Conservation (phyloP, 306 rosid genomes). For the Lathyrus sativus region DNA sequence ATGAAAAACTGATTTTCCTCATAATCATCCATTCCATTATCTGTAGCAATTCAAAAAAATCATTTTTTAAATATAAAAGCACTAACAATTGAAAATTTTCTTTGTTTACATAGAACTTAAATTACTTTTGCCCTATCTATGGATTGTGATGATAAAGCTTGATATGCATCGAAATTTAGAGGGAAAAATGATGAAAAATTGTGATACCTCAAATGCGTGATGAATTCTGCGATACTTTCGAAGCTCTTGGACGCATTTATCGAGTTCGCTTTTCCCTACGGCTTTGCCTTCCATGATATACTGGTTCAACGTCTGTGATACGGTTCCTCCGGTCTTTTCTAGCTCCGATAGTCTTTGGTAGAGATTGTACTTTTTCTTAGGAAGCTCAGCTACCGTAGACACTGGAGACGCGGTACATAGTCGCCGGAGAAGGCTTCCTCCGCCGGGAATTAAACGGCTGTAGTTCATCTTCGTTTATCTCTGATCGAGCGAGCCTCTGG, state of each 20-base stretch:
- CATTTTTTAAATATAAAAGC: too few relatives aligned
- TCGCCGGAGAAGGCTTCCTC: conserved; percentile 45
- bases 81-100: not conserved
- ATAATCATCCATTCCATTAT: conserved; percentile 87
- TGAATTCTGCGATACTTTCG: conserved; percentile 56
- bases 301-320: conserved; percentile 55
- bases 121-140: not conserved
- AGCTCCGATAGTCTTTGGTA: conserved; percentile 61
- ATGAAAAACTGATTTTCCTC: conserved; percentile 55
- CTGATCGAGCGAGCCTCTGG: not conserved
- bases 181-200: not conserved
- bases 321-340: conserved; percentile 61
- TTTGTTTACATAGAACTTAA: not conserved
- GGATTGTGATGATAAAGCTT: conserved; percentile 5
- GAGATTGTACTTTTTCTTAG: conserved; percentile 31
- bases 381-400: conserved; percentile 15
- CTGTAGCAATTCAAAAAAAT: conserved; percentile 44
- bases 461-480: conserved; percentile 46
- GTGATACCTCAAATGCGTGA: conserved; percentile 71
- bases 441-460: conserved; percentile 42
- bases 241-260: conserved; percentile 54
- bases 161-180: not conserved
- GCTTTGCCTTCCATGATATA: conserved; percentile 60
- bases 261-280: conserved; percentile 53
- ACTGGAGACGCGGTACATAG: conserved; percentile 38